phyloP scores from a whole-genome alignment of 2,329 filamentous ascomycete species.

The Xylariomycetidae sp. region DNA sequence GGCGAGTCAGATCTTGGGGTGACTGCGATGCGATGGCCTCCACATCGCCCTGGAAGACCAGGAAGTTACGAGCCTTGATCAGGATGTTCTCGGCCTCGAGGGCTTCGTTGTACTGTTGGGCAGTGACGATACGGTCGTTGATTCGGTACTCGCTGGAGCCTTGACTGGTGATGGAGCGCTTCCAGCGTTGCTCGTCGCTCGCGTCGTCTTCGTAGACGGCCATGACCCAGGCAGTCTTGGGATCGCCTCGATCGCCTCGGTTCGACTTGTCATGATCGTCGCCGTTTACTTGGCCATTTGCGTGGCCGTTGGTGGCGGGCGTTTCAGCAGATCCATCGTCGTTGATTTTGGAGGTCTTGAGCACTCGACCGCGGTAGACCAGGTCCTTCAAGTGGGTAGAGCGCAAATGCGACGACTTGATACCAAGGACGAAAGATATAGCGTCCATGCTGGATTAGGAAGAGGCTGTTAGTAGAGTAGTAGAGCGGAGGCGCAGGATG shows the following conservation, averaged over 20 bases:
- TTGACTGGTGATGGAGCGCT: conserved; percentile 81
- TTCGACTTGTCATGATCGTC: conserved; percentile 59
- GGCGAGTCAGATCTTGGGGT: conserved; percentile 82
- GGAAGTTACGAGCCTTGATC: conserved; percentile 95
- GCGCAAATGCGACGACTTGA: conserved; percentile 96
- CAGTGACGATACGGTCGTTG: conserved; percentile 83
- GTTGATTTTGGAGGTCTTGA: conserved; percentile 88
- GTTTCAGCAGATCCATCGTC: conserved; percentile 72
- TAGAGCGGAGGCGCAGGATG: conserved; percentile 23
- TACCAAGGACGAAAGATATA: conserved; percentile 96
- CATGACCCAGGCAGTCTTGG: conserved; percentile 97
- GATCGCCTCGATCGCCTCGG: conserved; percentile 78
- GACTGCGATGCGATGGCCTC: conserved; percentile 95
- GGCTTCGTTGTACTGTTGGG: conserved; percentile 87
- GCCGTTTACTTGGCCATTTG: conserved; percentile 54
- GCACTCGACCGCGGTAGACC: conserved; percentile 89
- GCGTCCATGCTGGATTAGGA: conserved; percentile 75
- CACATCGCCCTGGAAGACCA: conserved; percentile 97
- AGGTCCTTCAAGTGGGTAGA: conserved; percentile 91
- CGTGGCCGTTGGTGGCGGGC: conserved; percentile 51
- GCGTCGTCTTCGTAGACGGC: conserved; percentile 97
- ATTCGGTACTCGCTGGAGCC: conserved; percentile 95
- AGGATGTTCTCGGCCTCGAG: conserved; percentile 92
- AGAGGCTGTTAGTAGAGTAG: conserved; percentile 2
- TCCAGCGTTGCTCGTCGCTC: conserved; percentile 92